Conservation (phyloP, 768 basidiomycete genomes). For the Tricholoma saponaceum region DNA sequence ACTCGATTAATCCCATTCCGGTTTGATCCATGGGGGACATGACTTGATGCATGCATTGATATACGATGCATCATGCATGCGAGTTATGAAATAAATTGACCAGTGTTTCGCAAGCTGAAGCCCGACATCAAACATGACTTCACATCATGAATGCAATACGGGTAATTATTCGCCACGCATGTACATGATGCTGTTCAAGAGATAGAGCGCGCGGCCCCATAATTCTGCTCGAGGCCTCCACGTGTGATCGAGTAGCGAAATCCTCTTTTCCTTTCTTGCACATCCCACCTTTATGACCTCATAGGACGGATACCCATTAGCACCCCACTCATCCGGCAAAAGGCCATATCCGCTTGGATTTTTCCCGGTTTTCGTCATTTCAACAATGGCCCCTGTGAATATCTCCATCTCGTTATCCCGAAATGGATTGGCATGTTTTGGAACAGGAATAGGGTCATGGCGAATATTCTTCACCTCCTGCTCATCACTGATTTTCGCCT, state of each 20-base stretch:
- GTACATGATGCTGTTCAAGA: not conserved
- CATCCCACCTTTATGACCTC: slow-evolving; percentile 9
- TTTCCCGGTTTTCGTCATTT: not conserved
- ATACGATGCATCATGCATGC: no score
- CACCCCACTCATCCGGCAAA: slow-evolving; percentile 13
- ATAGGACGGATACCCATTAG: slow-evolving; percentile 4
- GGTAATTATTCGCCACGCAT: not conserved
- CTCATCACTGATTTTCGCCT: no score
- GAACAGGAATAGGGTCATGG: slow-evolving; percentile 25
- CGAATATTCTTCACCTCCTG: not conserved
- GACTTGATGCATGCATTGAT: no score
- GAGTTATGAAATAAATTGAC: no score
- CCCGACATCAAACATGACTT: no score
- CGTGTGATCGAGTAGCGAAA: not conserved
- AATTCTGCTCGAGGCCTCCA: not conserved
- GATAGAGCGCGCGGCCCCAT: not conserved
- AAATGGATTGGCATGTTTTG: slow-evolving; percentile 10
- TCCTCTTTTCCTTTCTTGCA: slow-evolving; percentile 5
- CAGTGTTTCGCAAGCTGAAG: no score
- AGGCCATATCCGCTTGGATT: slow-evolving; percentile 11
- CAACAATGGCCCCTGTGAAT: slow-evolving; percentile 1
- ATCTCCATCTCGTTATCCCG: not conserved
- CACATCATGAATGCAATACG: no score
- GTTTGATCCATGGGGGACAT: no score
- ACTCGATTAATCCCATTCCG: no score